Conservation (phyloP, 352 stramenopile genomes). For the Phytophthora tentaculata region DNA sequence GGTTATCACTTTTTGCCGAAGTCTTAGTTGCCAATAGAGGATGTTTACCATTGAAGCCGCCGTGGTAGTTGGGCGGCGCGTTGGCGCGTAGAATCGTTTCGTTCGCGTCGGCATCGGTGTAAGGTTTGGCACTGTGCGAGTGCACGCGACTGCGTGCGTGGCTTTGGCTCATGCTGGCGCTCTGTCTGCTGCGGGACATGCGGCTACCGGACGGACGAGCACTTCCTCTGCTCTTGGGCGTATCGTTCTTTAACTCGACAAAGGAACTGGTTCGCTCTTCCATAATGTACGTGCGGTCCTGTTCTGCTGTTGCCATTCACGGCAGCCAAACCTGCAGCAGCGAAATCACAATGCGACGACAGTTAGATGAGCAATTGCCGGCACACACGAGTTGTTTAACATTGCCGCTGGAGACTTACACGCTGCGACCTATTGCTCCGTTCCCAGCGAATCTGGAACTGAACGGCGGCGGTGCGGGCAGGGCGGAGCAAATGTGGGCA, state of each 20-base stretch:
- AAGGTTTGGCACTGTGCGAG: conserved; percentile 39
- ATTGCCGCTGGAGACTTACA: background rate
- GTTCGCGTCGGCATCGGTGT: conserved; percentile 69
- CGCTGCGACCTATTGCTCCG: conserved; percentile 2
- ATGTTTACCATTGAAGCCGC: conserved; percentile 54
- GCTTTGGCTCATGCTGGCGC: conserved; percentile 36
- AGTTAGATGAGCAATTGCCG: conserved; percentile 8
- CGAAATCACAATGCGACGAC: conserved; percentile 3
- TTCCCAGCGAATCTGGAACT: conserved; percentile 18
- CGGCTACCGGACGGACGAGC: conserved; percentile 11
- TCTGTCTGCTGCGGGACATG: conserved; percentile 35
- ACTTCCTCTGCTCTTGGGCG: conserved; percentile 21
- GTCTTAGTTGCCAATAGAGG: background rate
- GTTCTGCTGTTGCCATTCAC: conserved; percentile 32
- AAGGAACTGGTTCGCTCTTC: conserved; percentile 65
- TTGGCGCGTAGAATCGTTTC: conserved; percentile 74
- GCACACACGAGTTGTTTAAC: background rate
- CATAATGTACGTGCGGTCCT: conserved; percentile 41
- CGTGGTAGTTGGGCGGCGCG: conserved; percentile 66
- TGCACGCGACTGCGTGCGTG: conserved; percentile 32
- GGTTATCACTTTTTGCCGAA: conserved; percentile 5
- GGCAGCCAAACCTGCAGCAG: conserved; percentile 1
- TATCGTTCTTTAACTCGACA: conserved; percentile 49
- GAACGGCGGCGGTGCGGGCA: conserved; percentile 6
- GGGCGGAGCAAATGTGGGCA: conserved; percentile 14